Evolutionary conservation across 1,284 basidiomycete genomes (phyloP), one percentile per base, ranked within the genome.

Genomic region (Takashimella koratensis): DNA sequence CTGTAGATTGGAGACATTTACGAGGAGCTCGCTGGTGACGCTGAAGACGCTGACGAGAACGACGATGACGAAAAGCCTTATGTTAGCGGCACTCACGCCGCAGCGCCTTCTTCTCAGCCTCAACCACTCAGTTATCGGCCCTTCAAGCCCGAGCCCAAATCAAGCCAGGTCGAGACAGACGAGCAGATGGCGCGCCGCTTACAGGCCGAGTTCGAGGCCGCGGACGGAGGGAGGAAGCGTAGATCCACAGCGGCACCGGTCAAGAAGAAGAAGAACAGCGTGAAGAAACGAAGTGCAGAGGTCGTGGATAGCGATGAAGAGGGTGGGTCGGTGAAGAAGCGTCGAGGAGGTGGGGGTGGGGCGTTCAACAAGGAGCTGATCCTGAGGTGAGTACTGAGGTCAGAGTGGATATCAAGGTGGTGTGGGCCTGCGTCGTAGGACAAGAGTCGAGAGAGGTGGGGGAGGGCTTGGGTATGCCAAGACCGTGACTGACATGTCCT

Each of bases 301-400:
- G 58, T 59, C n/a, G 60, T 54, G 4, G 64, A 64, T n/a, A 60
- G 46, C 20, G 65, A 62, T 4, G 55, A 19, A 4, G 62, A 52
- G 10, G 54, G 52, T 5, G 44, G 47, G 45, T 49, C 49, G 42
- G 53, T 56, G 49, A 65, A 63, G 60, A 64, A 62, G 57, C 58
- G 59, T 56, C 52, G 45, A 20, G 63, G 64, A n/a, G 67, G 66
- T 6, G 66, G 67, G 5, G 68, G 69, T 6, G 71, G 69, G 2
- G 68, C 67, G 6, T 77, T 77, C 62, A 76, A 76, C 58, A 74
- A 72, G 65, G 68, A 71, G 49, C 56, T 76, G 61, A 58, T 71
- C 6, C 51, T 77, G 48, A 76, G 74, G 71, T 75, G 52, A 47
- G 70, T 65, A 5, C 21, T 43, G 24, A 16, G 22, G 2, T 43